Conservation (phyloP, 1,139 yeast species). For the Taiozyma sp. region DNA sequence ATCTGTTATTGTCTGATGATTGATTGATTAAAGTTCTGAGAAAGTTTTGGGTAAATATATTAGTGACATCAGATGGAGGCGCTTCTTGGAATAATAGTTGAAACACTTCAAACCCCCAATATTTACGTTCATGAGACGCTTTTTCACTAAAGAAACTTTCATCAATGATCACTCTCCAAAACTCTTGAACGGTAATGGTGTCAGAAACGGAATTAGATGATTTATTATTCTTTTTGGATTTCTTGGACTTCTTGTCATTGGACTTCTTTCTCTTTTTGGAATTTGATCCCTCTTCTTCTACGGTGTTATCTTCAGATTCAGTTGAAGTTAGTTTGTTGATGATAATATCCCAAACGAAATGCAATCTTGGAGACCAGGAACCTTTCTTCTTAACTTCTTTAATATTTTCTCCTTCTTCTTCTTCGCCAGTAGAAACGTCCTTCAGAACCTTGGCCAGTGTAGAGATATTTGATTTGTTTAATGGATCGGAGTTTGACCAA, state of each 20-base stretch:
- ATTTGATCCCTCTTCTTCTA: slow-evolving; percentile 26
- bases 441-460: slow-evolving; percentile 59
- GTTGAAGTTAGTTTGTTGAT: slow-evolving; percentile 32
- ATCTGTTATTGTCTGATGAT: slow-evolving; percentile 57
- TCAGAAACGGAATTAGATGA: slow-evolving; percentile 2
- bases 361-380: slow-evolving; percentile 73
- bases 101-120: slow-evolving; percentile 79
- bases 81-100: slow-evolving; percentile 37
- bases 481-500: slow-evolving; percentile 76
- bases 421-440: slow-evolving; percentile 41
- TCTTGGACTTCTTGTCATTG: slow-evolving; percentile 27
- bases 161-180: slow-evolving; percentile 79
- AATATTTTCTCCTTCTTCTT: slow-evolving; percentile 32
- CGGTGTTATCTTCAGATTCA: slow-evolving; percentile 21
- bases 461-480: slow-evolving; percentile 59
- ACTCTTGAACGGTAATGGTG: slow-evolving; percentile 49
- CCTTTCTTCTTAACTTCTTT: slow-evolving; percentile 43
- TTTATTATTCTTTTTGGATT: slow-evolving; percentile 20
- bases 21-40: slow-evolving; percentile 77
- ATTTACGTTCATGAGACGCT: slow-evolving; percentile 82
- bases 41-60: slow-evolving; percentile 63
- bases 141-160: slow-evolving; percentile 71
- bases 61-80: slow-evolving; percentile 30
- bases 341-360: slow-evolving; percentile 78
- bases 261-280: slow-evolving; percentile 30